A percentile compares a stretch with the other conserved stretches of the same genome.
Conservation (phyloP, 2,329 filamentous ascomycete species). For the Metarhizium brunneum region DNA sequence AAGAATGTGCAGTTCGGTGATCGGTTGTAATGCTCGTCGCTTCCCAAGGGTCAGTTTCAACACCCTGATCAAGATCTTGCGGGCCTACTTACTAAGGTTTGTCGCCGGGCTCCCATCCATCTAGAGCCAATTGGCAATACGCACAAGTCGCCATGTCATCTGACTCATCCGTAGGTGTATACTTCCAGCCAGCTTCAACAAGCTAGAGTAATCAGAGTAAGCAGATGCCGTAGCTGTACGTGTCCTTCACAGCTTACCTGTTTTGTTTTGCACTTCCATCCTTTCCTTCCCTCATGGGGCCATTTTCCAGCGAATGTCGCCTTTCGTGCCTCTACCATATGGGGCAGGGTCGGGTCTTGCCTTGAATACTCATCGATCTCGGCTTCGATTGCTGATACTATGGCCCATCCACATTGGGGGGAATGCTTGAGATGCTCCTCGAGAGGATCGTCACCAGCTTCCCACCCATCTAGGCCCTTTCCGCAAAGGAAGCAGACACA, state of each 20-base stretch:
- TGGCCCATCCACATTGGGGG: slow-evolving; percentile 77
- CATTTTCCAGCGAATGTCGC: slow-evolving; percentile 77
- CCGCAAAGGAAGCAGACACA: slow-evolving; percentile 81
- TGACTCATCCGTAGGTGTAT: slow-evolving; percentile 72
- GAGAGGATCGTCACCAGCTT: slow-evolving; percentile 73
- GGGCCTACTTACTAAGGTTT: slow-evolving; percentile 61
- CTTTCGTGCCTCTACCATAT: slow-evolving; percentile 67
- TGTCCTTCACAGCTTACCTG: slow-evolving; percentile 48
- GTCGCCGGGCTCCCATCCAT: slow-evolving; percentile 91
- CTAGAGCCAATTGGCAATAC: slow-evolving; percentile 82
- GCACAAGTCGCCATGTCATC: slow-evolving; percentile 86
- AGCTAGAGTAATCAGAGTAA: slow-evolving; percentile 42
- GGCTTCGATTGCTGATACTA: slow-evolving; percentile 55
- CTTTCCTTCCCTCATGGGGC: slow-evolving; percentile 82
- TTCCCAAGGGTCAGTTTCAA: slow-evolving; percentile 27
- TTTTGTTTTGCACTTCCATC: slow-evolving; percentile 82
- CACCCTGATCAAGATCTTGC: too few species aligned
- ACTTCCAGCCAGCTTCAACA: slow-evolving; percentile 89
- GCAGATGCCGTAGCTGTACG: not conserved
- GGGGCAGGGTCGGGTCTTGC: slow-evolving; percentile 63
- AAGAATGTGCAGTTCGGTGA: slow-evolving; percentile 80
- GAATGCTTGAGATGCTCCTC: slow-evolving; percentile 80
- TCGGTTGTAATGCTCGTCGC: slow-evolving; percentile 77
- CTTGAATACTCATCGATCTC: slow-evolving; percentile 52
- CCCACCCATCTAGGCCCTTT: slow-evolving; percentile 85